These are phyloP conservation scores for Pseudoneurospora amorphoporcata DNA, from an alignment of 495 filamentous ascomycete genomes.

Conservation along the genomic window DNA sequence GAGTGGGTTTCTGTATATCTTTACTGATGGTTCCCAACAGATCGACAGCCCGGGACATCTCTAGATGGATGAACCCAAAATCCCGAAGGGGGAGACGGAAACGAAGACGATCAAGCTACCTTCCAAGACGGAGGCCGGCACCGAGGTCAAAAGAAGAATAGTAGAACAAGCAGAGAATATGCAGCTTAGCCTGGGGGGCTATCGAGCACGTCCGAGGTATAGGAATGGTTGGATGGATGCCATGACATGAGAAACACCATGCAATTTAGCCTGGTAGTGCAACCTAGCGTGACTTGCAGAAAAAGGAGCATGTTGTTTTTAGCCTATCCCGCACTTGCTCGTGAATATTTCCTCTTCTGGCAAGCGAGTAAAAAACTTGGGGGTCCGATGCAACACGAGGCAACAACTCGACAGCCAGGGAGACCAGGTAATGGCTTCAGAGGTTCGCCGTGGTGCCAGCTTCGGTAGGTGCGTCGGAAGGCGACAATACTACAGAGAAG, in stretches of 20 bases:
- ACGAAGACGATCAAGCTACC: not conserved
- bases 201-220: not conserved
- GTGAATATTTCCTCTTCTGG: not conserved
- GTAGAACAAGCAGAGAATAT: not conserved
- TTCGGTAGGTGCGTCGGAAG: not conserved
- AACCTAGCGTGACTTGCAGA: not conserved
- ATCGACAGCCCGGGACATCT: not conserved
- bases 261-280: constrained; percentile 1
- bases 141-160: not conserved
- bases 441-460: not conserved
- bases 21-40: not conserved
- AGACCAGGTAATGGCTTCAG: not conserved
- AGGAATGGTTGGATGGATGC: not conserved
- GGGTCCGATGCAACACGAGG: not conserved
- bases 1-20: not conserved
- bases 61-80: not conserved
- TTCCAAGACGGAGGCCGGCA: not conserved
- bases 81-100: not conserved
- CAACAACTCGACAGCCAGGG: not conserved
- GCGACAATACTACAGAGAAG: not conserved
- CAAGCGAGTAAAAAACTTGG: not conserved
- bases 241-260: not conserved
- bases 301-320: not conserved
- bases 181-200: not conserved
- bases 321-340: constrained; percentile 1